A percentile compares a stretch with the other conserved stretches of the same genome.
Evolutionary conservation across 306 rosid genomes (phyloP).

Genomic region (Ormosia semicastrata): DNA sequence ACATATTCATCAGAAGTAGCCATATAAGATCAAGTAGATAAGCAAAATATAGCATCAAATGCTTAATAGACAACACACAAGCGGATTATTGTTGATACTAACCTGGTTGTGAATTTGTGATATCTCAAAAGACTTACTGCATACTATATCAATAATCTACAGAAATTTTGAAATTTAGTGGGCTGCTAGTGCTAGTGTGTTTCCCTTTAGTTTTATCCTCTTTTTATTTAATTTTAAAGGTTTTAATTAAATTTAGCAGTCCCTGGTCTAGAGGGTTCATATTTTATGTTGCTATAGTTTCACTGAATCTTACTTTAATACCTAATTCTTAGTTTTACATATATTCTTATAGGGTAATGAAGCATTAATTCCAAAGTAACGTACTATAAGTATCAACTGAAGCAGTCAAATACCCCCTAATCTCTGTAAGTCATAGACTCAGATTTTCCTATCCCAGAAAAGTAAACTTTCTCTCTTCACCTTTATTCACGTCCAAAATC

Average conservation of each 20-base stretch:
- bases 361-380: background rate
- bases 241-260: background rate
- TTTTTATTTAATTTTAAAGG: background rate
- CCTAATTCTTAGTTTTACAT: background rate
- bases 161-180: background rate
- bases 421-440: background rate
- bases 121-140: background rate
- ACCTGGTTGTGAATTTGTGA: background rate
- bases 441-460: background rate
- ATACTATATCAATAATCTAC: no score
- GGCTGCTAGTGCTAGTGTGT: background rate
- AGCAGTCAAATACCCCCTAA: constrained; percentile 5
- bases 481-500: background rate
- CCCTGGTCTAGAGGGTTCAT: background rate
- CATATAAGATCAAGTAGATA: background rate
- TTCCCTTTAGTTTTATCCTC: no score
- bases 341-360: background rate
- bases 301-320: background rate
- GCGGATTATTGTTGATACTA: background rate
- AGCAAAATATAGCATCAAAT: background rate
- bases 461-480: background rate
- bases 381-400: background rate
- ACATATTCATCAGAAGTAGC: background rate
- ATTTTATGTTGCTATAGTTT: background rate
- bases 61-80: background rate